Evolutionary conservation across 2,329 filamentous ascomycete genomes (phyloP).

Genomic region (Laburnicola sp.): DNA sequence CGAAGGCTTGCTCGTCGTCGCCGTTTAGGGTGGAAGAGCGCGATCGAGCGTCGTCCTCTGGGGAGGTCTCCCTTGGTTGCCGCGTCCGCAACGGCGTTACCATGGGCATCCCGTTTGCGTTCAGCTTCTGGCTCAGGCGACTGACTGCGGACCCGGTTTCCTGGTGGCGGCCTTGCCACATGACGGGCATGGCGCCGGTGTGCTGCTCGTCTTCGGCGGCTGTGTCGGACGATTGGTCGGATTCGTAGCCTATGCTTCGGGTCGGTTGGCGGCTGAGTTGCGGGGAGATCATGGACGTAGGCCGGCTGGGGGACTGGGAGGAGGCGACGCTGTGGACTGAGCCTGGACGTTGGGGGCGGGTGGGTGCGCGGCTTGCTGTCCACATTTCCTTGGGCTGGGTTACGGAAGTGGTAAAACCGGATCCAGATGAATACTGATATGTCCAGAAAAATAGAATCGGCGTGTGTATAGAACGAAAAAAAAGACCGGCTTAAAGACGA

Average conservation of each 20-base stretch:
- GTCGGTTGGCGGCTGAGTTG: conserved; percentile 24
- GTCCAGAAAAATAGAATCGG: background rate
- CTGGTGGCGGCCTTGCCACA: conserved; percentile 32
- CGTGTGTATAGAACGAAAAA: conserved; percentile 1
- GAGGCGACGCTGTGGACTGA: conserved; percentile 39
- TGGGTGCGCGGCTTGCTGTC: conserved; percentile 32
- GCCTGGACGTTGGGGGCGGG: conserved; percentile 31
- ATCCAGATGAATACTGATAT: background rate
- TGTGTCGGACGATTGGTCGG: conserved; percentile 37
- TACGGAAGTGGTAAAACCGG: conserved; percentile 5
- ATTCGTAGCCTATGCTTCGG: conserved; percentile 32
- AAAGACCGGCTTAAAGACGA: background rate
- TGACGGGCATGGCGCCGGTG: conserved; percentile 27
- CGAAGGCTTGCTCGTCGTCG: conserved; percentile 36
- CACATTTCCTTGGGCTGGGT: conserved; percentile 33
- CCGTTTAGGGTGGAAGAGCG: conserved; percentile 38
- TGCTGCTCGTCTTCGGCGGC: conserved; percentile 30
- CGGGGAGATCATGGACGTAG: conserved; percentile 31
- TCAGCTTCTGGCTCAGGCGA: conserved; percentile 31
- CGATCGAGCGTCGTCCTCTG: conserved; percentile 40
- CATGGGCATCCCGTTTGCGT: conserved; percentile 13
- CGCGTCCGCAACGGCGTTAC: conserved; percentile 20
- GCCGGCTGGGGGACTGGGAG: conserved; percentile 30
- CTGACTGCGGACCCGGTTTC: conserved; percentile 23
- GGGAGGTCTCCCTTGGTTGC: conserved; percentile 17